Conservation (phyloP, 495 filamentous ascomycete genomes). For the Sporormia fimetaria region DNA sequence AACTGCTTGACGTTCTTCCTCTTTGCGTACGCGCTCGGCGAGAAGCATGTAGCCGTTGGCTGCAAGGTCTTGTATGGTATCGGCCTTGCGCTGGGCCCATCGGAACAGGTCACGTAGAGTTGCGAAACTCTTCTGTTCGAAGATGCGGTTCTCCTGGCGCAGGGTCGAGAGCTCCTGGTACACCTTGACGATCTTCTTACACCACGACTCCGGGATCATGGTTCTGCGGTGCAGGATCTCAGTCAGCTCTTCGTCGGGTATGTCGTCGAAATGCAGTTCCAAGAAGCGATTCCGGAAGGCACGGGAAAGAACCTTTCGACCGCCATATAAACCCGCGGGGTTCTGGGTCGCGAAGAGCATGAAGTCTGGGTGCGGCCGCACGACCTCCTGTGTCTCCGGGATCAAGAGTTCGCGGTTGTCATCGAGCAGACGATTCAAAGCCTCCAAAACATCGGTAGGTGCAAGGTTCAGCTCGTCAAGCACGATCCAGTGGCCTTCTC, state of each 20-base stretch:
- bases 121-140: constrained; percentile 96
- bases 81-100: constrained; percentile 82
- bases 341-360: constrained; percentile 99
- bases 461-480: constrained; percentile 95
- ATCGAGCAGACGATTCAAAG: constrained; percentile 85
- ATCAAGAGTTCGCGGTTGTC: constrained; percentile 97
- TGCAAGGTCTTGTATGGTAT: constrained; percentile 78
- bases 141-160: constrained; percentile 78
- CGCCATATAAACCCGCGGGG: constrained; percentile 89
- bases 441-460: constrained; percentile 91
- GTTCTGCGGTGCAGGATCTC: constrained; percentile 81
- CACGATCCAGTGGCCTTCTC: constrained; percentile 94
- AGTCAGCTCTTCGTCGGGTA: constrained; percentile 89
- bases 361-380: constrained; percentile 85
- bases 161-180: constrained; percentile 83
- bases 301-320: constrained; percentile 80
- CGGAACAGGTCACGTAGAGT: constrained; percentile 93
- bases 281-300: constrained; percentile 96
- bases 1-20: constrained; percentile 71
- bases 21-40: constrained; percentile 85
- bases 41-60: constrained; percentile 92
- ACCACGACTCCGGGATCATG: constrained; percentile 83
- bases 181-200: constrained; percentile 78
- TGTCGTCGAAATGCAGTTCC: constrained; percentile 96
- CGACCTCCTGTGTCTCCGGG: constrained; percentile 88